A percentile compares a stretch with the other conserved stretches of the same genome.
phyloP scores from a whole-genome alignment of 192 early-diverging fungal genomes.

The Coemansia biformis region DNA sequence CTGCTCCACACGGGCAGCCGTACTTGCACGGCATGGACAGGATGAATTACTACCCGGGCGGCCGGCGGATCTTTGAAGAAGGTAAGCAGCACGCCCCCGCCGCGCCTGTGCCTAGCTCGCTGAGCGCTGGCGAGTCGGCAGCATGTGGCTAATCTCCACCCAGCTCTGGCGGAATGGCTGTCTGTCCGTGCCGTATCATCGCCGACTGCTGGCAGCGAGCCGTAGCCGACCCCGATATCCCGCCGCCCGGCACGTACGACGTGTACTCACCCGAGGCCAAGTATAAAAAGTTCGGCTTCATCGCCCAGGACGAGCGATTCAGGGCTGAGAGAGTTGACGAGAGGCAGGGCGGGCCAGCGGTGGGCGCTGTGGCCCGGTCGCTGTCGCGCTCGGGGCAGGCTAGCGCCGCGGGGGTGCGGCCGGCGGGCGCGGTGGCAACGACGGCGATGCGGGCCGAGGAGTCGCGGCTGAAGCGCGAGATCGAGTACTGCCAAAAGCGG shows the following conservation, averaged over 20 bases:
- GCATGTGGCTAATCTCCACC: no score
- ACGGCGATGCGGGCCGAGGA: constrained; percentile 29
- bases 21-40: constrained; percentile 1
- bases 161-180: no score
- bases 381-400: background rate
- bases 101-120: no score
- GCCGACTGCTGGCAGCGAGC: background rate
- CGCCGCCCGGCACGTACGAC: constrained; percentile 37
- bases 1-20: no score
- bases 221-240: constrained; percentile 42
- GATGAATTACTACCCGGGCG: constrained; percentile 38
- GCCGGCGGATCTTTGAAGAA: constrained; percentile 33
- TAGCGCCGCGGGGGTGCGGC: background rate
- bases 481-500: constrained; percentile 22
- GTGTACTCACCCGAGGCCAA: constrained; percentile 27
- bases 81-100: constrained; percentile 18
- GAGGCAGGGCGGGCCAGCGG: background rate
- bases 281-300: constrained; percentile 43
- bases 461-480: constrained; percentile 23
- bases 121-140: no score
- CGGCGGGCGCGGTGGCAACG: constrained; percentile 8
- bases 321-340: constrained; percentile 2
- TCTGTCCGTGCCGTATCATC: no score
- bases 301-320: constrained; percentile 34
- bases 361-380: background rate